These are phyloP conservation scores for Rosellinia necatrix DNA, from an alignment of 2,329 filamentous ascomycete species.

Conservation along the genomic window DNA sequence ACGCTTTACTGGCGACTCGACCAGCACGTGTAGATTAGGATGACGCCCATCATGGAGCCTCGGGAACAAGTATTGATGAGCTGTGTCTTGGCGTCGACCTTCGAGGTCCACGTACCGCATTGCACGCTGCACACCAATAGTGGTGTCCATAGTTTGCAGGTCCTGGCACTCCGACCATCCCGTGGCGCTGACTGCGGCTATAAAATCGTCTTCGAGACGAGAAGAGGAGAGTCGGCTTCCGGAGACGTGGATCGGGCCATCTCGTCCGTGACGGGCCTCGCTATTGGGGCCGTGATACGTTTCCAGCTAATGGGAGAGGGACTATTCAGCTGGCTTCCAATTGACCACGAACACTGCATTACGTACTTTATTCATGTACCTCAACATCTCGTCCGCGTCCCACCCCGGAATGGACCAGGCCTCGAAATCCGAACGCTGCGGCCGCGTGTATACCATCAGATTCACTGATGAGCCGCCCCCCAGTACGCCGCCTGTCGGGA, in stretches of 20 bases:
- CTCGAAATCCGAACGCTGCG: constrained; percentile 41
- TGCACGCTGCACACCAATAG: constrained; percentile 40
- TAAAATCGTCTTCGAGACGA: constrained; percentile 49
- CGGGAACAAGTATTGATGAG: constrained; percentile 35
- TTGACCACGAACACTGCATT: background rate
- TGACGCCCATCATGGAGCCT: constrained; percentile 34
- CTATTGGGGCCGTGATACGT: constrained; percentile 42
- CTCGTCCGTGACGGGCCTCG: constrained; percentile 49
- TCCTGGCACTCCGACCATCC: constrained; percentile 55
- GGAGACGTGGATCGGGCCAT: constrained; percentile 55
- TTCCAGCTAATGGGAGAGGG: constrained; percentile 31
- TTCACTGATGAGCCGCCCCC: constrained; percentile 60
- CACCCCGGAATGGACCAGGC: constrained; percentile 37
- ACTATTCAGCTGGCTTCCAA: background rate
- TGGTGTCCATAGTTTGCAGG: constrained; percentile 50
- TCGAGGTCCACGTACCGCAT: constrained; percentile 33
- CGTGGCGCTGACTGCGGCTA: constrained; percentile 49
- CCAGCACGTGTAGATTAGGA: constrained; percentile 38
- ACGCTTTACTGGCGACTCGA: constrained; percentile 43
- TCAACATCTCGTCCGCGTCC: constrained; percentile 46
- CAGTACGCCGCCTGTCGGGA: constrained; percentile 50
- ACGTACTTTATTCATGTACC: constrained; percentile 55
- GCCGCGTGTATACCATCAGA: constrained; percentile 48
- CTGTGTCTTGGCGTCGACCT: constrained; percentile 35
- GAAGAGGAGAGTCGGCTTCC: constrained; percentile 48